Base-by-base conservation (phyloP, 2,329 filamentous ascomycete species). In the Graphiopsis chlorocephala region DNA sequence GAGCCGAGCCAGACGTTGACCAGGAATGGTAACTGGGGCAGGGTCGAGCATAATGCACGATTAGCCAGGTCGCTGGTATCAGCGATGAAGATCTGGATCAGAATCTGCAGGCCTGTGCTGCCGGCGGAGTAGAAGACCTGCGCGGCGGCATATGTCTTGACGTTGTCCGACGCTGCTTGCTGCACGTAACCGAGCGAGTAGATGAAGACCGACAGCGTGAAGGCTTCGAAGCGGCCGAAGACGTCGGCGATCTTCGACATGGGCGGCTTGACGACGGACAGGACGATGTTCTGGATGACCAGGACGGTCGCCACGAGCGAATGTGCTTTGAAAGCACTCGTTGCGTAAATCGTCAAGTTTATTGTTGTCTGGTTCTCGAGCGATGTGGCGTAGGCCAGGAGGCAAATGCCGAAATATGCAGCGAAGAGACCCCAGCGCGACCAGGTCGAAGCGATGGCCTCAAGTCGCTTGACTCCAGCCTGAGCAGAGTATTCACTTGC, bases 81-180 rank as follows among this genome's bases (percentile, higher is more conserved):
- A 31, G 87, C 87, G 57, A 89, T 83, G 73, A 89, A 87, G 47
- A 89, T 84, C 71, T 89, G 86, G 70, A 88, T 84, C 25, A 88
- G 74, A 56, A 89, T 85, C 65, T 85, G 82, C 7, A 87, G 80
- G 2, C 85, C 86, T 0, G 85, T 86, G 56, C 82, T 81, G 2
- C 86, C 86, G 6, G 85, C 83, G 2, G 86, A 82, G 71, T 88
- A 88, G 73, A 89, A 87, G 42, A 88, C 83, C 70, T 88, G 83
- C 0, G 83, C 84, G 2, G 80, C 81, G 0, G 82, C 82, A 67
- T 85, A 85, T 2, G 82, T 83, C 63, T 83, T 75, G 38, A 88
- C 83, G 65, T 82, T 85, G 47, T 78, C 78, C 0, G 84, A 84
- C 2, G 80, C 76, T 2, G 86, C 85, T 77, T 85, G 84, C 69